Percentiles rank a stretch among this genome's conserved stretches.
These are phyloP conservation scores for Yarrowia sp. DNA, from an alignment of 805 yeast species.

Conservation along the genomic window DNA sequence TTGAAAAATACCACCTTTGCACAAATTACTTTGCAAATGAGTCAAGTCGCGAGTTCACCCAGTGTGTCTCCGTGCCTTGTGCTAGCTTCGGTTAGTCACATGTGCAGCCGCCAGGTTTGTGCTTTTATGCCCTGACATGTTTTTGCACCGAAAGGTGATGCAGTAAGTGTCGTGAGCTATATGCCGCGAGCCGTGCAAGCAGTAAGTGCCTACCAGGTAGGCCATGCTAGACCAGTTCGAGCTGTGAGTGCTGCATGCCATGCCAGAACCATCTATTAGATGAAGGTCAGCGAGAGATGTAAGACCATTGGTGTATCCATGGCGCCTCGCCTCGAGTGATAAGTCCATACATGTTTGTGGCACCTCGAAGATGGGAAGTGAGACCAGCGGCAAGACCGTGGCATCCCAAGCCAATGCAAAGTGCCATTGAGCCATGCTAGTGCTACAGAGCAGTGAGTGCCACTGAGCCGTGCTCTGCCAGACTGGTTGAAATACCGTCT, in stretches of 20 bases:
- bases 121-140: neutral
- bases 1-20: constrained; percentile 11
- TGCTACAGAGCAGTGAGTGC: neutral
- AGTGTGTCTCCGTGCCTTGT: constrained; percentile 11
- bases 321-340: too few species aligned
- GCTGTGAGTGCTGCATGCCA: neutral
- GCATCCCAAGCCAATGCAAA: neutral
- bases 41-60: constrained; percentile 16
- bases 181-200: neutral
- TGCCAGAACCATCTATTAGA: neutral
- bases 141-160: neutral
- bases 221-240: neutral
- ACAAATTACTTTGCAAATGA: neutral
- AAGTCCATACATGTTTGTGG: neutral
- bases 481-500: too few species aligned
- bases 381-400: neutral
- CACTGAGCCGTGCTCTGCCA: neutral
- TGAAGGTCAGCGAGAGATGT: neutral
- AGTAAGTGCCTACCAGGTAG: neutral
- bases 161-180: neutral
- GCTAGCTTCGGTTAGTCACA: neutral
- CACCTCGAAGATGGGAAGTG: neutral
- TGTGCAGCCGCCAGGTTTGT: constrained; percentile 17
- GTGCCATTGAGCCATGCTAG: neutral
- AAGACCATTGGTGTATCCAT: too few species aligned